phyloP scores from a whole-genome alignment of 106 monocot genomes.

The Dendrobium officinale region DNA sequence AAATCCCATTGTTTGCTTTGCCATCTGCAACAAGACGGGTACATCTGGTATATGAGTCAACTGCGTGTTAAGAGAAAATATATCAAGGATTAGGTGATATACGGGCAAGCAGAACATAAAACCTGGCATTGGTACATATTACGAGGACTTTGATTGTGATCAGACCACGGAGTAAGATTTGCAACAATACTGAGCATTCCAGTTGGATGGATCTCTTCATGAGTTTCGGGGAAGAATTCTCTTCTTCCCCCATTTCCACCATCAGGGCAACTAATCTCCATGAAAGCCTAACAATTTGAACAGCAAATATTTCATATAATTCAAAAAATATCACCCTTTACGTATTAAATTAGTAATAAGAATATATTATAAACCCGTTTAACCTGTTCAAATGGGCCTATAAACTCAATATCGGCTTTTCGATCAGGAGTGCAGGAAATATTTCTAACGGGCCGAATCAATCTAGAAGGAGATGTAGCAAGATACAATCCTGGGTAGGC shows the following conservation, averaged over 20 bases:
- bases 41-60: neutral
- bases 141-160: conserved; percentile 97
- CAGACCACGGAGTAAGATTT: conserved; percentile 97
- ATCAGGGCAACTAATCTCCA: conserved; percentile 96
- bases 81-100: neutral
- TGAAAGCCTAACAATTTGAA: conserved; percentile 52
- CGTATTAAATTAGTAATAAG: neutral
- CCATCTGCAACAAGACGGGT: conserved; percentile 52
- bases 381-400: conserved; percentile 98
- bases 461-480: conserved; percentile 86
- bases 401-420: conserved; percentile 59
- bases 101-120: neutral
- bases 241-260: conserved; percentile 92
- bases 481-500: conserved; percentile 89
- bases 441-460: conserved; percentile 86
- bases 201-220: conserved; percentile 98
- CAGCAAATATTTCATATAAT: conserved; percentile 3
- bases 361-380: neutral
- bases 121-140: conserved; percentile 99
- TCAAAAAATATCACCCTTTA: neutral
- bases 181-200: conserved; percentile 91
- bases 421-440: conserved; percentile 20
- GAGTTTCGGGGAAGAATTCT: conserved; percentile 80
- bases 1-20: conserved; percentile 94
- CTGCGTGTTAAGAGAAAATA: neutral